Base-by-base conservation (phyloP, 176 grass and related monocot genomes). In the Paspalum notatum region DNA sequence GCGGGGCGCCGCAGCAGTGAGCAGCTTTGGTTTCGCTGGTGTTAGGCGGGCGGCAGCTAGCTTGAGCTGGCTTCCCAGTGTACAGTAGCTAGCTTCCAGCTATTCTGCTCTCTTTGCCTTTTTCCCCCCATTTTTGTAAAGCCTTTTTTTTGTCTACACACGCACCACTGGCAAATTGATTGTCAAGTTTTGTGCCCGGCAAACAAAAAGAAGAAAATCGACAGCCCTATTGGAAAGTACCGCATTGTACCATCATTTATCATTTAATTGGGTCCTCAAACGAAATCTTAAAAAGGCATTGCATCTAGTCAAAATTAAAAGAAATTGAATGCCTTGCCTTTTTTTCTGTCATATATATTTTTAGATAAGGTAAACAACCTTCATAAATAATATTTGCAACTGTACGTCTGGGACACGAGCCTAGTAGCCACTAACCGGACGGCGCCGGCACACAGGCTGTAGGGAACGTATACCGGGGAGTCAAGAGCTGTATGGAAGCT, bases 1-100 rank as follows among this genome's bases (percentile, higher is more conserved):
- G 22, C 50, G 55, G 42, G 27, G 17, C 65, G 72, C 78, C 14
- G 46, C 44, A 22, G 67, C 26, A 63, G 75, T 47, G 27, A 57
- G 59, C 84, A 37, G 83, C 25, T 80, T 62, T 15, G 74, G 58
- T 80, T 86, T 47, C 45, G 77, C 77, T 81, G 74, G 87, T 71
- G 64, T 65, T 85, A 89, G 63, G 87, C 65, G 52, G 63, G 67
- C 43, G 77, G 62, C 87, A 89, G 83, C 78, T 85, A 78, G 57
- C 44, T 72, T 85, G 87, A 72, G 83, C 78, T 86, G 88, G 82
- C 78, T 66, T 4, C 58, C 42, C 50, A 78, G 83, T 85, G 83
- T 78, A 78, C 83, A 89, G 61, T 85, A 77, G 41, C 78, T 64
- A 81, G 83, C 42, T 82, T 66, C 71, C 54, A 49, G 72, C 40